These are phyloP conservation scores for Blastocladiella britannica DNA, from an alignment of 192 early-diverging fungal species.

Conservation along the genomic window DNA sequence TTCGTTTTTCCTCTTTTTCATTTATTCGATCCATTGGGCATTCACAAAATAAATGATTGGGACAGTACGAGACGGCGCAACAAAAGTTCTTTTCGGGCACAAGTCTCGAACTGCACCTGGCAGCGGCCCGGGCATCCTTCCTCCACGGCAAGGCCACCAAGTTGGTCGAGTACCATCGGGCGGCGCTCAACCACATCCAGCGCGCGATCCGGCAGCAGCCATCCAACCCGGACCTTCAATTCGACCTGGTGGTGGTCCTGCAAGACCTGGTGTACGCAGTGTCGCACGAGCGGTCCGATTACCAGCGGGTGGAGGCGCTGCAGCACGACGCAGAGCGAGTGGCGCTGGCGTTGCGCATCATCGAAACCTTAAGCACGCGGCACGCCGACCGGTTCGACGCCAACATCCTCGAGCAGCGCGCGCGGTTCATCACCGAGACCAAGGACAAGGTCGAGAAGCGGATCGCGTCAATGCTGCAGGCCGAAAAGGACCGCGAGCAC, in stretches of 20 bases:
- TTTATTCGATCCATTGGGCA: not conserved
- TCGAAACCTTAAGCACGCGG: constrained; percentile 17
- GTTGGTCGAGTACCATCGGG: too few species aligned
- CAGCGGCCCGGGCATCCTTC: constrained; percentile 32
- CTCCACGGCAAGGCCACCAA: constrained; percentile 6
- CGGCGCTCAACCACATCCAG: not conserved
- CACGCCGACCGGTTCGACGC: constrained; percentile 34
- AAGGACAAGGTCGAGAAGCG: not conserved
- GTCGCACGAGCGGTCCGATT: constrained; percentile 5
- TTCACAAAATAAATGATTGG: too few species aligned
- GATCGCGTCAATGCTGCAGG: not conserved
- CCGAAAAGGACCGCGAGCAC: not conserved
- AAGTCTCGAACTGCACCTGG: constrained; percentile 26
- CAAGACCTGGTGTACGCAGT: constrained; percentile 22
- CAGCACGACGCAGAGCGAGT: constrained; percentile 11
- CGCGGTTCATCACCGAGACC: constrained; percentile 13
- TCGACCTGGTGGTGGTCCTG: constrained; percentile 28
- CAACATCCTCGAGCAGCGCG: constrained; percentile 38
- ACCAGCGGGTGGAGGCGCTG: constrained; percentile 5
- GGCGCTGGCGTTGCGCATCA: constrained; percentile 3
- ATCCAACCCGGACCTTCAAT: constrained; percentile 15
- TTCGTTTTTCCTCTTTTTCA: constrained; percentile 10
- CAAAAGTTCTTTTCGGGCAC: constrained; percentile 27
- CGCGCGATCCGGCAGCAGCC: constrained; percentile 8
- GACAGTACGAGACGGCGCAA: constrained; percentile 43